phyloP scores from a whole-genome alignment of 2,329 filamentous ascomycete genomes.

The Zelopaecilomyces penicillatus region DNA sequence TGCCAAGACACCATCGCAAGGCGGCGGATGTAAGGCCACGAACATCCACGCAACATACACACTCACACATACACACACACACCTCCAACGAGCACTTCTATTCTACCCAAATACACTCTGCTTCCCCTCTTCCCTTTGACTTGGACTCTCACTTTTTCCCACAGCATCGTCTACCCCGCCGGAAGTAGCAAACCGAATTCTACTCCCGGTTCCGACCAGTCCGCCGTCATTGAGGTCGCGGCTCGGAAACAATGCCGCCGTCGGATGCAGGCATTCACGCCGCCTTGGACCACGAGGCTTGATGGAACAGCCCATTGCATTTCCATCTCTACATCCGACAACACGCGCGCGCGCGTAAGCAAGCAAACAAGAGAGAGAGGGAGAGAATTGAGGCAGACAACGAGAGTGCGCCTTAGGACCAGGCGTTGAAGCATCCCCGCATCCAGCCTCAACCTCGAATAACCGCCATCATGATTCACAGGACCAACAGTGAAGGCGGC shows the following conservation, averaged over 20 bases:
- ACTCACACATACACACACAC: no score
- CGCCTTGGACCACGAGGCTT: conserved; percentile 10
- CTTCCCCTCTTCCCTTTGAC: neutral
- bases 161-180: neutral
- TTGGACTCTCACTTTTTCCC: neutral
- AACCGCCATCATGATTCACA: conserved; percentile 19
- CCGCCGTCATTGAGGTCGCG: neutral
- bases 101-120: no score
- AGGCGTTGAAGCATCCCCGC: no score
- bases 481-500: conserved; percentile 20
- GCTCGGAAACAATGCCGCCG: conserved; percentile 8
- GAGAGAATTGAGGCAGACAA: no score
- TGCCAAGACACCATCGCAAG: no score
- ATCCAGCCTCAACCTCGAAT: conserved; percentile 6
- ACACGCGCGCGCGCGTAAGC: neutral
- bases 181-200: neutral
- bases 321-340: neutral
- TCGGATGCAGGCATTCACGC: conserved; percentile 9
- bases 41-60: no score
- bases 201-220: no score
- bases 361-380: no score
- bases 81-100: no score
- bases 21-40: no score
- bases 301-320: conserved; percentile 1
- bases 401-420: no score